These are phyloP conservation scores for Jacaranda copaia DNA, from an alignment of 257 asterid genomes.

Conservation along the genomic window DNA sequence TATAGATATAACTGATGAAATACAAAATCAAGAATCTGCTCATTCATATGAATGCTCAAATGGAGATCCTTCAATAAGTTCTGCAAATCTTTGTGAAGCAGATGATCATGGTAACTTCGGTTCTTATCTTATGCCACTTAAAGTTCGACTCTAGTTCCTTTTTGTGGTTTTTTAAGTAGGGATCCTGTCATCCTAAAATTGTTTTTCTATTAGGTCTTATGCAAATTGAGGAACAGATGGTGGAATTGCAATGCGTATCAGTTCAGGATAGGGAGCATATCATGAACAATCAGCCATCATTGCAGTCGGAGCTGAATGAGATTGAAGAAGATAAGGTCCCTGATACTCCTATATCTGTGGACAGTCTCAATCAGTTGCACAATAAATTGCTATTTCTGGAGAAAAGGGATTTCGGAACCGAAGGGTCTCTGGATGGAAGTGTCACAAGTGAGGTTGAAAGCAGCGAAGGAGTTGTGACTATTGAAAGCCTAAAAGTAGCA, in stretches of 20 bases:
- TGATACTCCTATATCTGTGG: not conserved
- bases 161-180: not conserved
- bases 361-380: too few species aligned
- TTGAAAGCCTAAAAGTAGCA: constrained; percentile 55
- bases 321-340: not conserved
- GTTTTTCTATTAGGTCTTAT: not conserved
- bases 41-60: not conserved
- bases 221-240: not conserved
- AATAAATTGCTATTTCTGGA: too few species aligned
- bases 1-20: not conserved
- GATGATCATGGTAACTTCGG: not conserved
- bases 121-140: not conserved
- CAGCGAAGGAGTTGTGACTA: constrained; percentile 46
- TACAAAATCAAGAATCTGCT: not conserved
- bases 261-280: not conserved
- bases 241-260: constrained; percentile 2
- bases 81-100: not conserved
- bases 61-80: not conserved
- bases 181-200: not conserved
- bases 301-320: not conserved
- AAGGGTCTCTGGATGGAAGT: constrained; percentile 72
- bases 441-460: constrained; percentile 61
- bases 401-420: constrained; percentile 49
- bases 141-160: not conserved
- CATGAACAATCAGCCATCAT: not conserved